Base-by-base conservation (phyloP, 73 alveolate genomes). In the Paramecium sexaurelia region DNA sequence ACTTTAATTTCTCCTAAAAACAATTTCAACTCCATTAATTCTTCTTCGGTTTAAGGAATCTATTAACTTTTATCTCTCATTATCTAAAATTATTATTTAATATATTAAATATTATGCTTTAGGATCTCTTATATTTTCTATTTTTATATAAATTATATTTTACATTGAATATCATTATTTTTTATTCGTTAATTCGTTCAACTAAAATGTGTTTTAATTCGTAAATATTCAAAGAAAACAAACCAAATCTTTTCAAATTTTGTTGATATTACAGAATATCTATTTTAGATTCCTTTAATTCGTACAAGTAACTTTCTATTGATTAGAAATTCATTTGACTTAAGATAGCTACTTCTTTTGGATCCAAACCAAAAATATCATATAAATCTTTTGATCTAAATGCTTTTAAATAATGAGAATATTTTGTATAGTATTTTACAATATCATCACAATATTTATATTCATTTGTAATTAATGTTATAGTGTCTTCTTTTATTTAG, bases 1-100 rank as follows among this genome's bases (percentile, higher is more conserved):
- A 73, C 56, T 41, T 73, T 73, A 32, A 73, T 73, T 37, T 73
- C 87, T 13, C 45, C 87, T 73, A 73, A 27, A 36, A 73, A 73
- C 39, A 73, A 37, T 73, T 73, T 73, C 35, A 27, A 10, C 19
- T 73, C 61, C 45, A 73, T 73, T 20, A 73, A n/a, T 15, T 73
- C 66, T n/a, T 32, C 7, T 73, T 73, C 87, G 9, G 87, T 32
- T 7, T 37, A 15, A 13, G 87, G 87, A 29, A 35, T 35, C 20
- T 35, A 32, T 33, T 35, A 37, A 35, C 57, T 73, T 7, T 37
- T 73, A 13, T 32, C 45, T 17, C 32, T 35, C 92, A 22, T 85
- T 55, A 51, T 11, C 29, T 85, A 19, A 27, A 51, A 40, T 10
- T 85, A 24, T 2, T 85, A 29, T 85, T 85, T 55, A 41, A 67